phyloP scores from a whole-genome alignment of 2,329 filamentous ascomycete species.

The Tolypocladium tundrense region DNA sequence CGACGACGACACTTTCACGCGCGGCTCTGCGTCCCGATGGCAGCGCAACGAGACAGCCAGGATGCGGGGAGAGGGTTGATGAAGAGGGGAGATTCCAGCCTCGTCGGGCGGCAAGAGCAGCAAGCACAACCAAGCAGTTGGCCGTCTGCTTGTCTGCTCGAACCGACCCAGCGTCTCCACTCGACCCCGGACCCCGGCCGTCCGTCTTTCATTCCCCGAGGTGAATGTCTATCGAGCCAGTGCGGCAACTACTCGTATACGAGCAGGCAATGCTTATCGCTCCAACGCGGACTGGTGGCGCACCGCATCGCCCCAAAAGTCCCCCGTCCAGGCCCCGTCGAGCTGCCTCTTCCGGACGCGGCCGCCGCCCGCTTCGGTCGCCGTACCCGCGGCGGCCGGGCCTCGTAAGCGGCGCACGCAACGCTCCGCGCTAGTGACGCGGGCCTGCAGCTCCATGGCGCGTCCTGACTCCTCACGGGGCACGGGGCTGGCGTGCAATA shows the following conservation, averaged over 20 bases:
- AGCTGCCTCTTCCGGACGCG: background rate
- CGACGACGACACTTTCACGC: background rate
- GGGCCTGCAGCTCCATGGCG: background rate
- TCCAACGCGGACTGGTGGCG: too few species aligned
- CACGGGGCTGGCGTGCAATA: background rate
- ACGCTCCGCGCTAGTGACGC: background rate
- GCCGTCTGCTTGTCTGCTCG: background rate
- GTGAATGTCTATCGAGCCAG: too few species aligned
- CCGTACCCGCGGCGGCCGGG: background rate
- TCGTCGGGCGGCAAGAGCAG: too few species aligned
- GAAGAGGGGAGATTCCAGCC: background rate
- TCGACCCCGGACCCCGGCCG: background rate
- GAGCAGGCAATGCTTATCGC: too few species aligned
- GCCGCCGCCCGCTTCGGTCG: background rate
- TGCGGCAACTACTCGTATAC: too few species aligned
- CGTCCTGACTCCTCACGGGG: background rate
- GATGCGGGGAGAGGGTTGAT: background rate
- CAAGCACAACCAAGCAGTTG: too few species aligned
- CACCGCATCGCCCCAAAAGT: background rate
- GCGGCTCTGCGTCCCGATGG: background rate
- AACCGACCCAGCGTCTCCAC: background rate
- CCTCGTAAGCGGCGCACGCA: slow-evolving; percentile 1
- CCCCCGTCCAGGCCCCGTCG: background rate
- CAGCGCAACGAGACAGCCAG: background rate
- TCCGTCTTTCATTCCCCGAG: too few species aligned